Conservation (phyloP, 2,329 filamentous ascomycete genomes). For the Nigrospora oryzae region DNA sequence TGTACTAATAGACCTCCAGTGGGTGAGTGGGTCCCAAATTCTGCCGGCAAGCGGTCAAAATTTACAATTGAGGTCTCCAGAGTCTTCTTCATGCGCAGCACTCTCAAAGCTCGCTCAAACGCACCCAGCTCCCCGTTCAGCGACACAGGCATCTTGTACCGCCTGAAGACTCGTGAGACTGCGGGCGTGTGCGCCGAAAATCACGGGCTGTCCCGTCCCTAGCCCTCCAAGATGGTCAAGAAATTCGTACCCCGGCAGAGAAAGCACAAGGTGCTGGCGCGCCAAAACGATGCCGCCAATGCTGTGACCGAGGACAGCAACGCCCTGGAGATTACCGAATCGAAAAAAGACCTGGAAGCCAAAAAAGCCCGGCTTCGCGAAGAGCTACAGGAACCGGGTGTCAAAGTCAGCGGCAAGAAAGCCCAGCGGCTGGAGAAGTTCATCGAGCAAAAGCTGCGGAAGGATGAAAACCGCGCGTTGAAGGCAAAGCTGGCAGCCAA, state of each 20-base stretch:
- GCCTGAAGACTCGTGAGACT: too few relatives aligned
- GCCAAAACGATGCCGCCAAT: slow-evolving; percentile 31
- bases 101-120: too few relatives aligned
- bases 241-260: slow-evolving; percentile 56
- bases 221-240: slow-evolving; percentile 32
- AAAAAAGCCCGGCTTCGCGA: slow-evolving; percentile 48
- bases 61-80: too few relatives aligned
- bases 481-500: slow-evolving; percentile 73
- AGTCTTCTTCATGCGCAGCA: too few relatives aligned
- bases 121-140: too few relatives aligned
- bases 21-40: too few relatives aligned
- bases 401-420: slow-evolving; percentile 55
- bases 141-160: too few relatives aligned
- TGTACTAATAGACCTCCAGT: too few relatives aligned
- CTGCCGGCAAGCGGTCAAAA: too few relatives aligned
- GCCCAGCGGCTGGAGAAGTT: slow-evolving; percentile 61
- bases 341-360: slow-evolving; percentile 39
- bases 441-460: slow-evolving; percentile 83
- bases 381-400: slow-evolving; percentile 40
- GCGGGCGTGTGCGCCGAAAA: too few relatives aligned
- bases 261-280: slow-evolving; percentile 62
- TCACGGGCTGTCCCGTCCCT: too few relatives aligned
- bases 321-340: slow-evolving; percentile 37
- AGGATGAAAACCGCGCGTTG: slow-evolving; percentile 82
- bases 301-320: slow-evolving; percentile 40